A percentile compares a stretch with the other conserved stretches of the same genome.
These are phyloP conservation scores for Neurospora tetraspora DNA, from an alignment of 495 filamentous ascomycete genomes.

Conservation along the genomic window DNA sequence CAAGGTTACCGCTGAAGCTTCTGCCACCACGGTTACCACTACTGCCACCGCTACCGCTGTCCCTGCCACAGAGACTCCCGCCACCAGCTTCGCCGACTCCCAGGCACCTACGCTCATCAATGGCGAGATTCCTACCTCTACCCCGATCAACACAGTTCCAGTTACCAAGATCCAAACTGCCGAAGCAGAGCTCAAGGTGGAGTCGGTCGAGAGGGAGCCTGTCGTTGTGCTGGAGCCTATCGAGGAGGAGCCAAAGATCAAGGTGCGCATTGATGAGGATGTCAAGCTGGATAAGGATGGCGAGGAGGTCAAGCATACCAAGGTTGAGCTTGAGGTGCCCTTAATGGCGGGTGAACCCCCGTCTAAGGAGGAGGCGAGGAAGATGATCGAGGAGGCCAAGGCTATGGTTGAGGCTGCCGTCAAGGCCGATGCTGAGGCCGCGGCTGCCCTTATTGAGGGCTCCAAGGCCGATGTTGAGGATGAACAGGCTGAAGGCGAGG, in stretches of 20 bases:
- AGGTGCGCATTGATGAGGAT: constrained; percentile 59
- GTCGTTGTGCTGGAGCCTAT: constrained; percentile 32
- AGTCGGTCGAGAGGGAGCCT: constrained; percentile 32
- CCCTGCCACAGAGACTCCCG: constrained; percentile 17
- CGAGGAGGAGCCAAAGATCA: constrained; percentile 50
- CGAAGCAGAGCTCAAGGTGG: constrained; percentile 28
- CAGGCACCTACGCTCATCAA: constrained; percentile 24
- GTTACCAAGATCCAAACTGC: constrained; percentile 22
- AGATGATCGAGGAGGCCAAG: constrained; percentile 78
- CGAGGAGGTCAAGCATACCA: constrained; percentile 59
- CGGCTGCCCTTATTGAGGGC: constrained; percentile 52
- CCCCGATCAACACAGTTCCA: constrained; percentile 10
- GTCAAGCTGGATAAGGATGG: constrained; percentile 53
- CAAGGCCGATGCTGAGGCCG: constrained; percentile 32
- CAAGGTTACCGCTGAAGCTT: constrained; percentile 40
- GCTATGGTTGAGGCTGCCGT: constrained; percentile 82
- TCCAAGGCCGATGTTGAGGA: constrained; percentile 85
- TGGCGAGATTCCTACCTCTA: constrained; percentile 23
- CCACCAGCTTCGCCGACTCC: constrained; percentile 16
- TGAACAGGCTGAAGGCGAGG: constrained; percentile 46
- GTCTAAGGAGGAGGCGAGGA: constrained; percentile 59
- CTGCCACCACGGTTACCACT: constrained; percentile 6
- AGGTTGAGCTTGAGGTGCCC: constrained; percentile 64
- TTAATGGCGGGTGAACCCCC: constrained; percentile 51
- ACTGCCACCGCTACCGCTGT: not conserved